Evolutionary conservation across 306 rosid species (phyloP), one percentile per base, ranked within the genome.

Genomic region (Corylus americana): DNA sequence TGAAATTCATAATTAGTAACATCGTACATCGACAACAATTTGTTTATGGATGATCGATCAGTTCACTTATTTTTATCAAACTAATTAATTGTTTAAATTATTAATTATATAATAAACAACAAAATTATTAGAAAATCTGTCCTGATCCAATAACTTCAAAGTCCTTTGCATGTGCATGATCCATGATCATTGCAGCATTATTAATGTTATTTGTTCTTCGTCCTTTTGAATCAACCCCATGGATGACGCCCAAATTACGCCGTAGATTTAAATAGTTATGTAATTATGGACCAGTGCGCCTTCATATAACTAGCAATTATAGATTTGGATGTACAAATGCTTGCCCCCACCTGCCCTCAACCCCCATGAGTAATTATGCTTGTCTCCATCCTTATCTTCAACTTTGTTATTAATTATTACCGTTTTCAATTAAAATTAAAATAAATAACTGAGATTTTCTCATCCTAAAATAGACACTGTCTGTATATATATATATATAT

Each of bases 291-390:
- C 3, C 13, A 31, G 70, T 31, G 70, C 70, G 39, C 45, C 70
- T 63, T 63, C 47, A 31, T 31, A 14, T 18, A 68, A 10, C 31
- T 42, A 68, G 31, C 72, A 8, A 68, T 68, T 68, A 68, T 39
- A 68, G 72, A n/a, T 8, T 67, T 29, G 51, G 72, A 42, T 42
- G 72, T 67, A 18, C 51, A 31, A 18, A 39, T 29, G 27, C 29
- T 27, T 42, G 72, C 51, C 72, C 72, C 72, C 72, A 67, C 72
- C 27, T 18, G 27, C 27, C 7, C 72, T 68, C 72, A 22, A 44
- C 25, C 4, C 72, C 72, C 72, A 68, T 42, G 17, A 42, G 72
- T 42, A 42, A 68, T 68, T 68, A 42, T 68, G 51, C 50, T 42
- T 68, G 29, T 68, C 72, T 42, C 72, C 27, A 18, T 39, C 13